Base-by-base conservation (phyloP, 2,329 filamentous ascomycete species). In the Fusarium begoniae region DNA sequence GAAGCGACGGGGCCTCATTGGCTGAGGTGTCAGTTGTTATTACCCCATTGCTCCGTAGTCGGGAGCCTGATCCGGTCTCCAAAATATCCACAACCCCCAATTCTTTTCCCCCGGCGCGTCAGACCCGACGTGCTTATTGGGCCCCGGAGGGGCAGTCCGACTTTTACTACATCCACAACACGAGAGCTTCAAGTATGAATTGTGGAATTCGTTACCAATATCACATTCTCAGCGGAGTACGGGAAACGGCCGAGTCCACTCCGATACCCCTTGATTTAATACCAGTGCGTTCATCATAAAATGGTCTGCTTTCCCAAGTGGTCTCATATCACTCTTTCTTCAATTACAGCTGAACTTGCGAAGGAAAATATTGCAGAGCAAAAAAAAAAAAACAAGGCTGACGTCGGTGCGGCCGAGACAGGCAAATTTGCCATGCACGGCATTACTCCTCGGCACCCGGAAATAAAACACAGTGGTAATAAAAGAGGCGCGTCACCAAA, bases 11-110 rank as follows among this genome's bases (percentile, higher is more conserved):
- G 10, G 12, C 8, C 5, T 60, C 6, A 57, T 55, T 69, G 54
- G 55, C 20, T 40, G 53, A 48, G 57, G 41, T n/a, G 54, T 41
- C 53, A 57, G 66, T 63, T 71, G 50, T 55, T 28, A 74, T 73
- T 72, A 72, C 62, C 70, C 69, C 58, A 60, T 73, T 55, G 41
- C 26, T 56, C 48, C 54, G 56, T 44, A 70, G 60, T 57, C 57
- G 63, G 69, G 56, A 63, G 41, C 40, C 40, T 41, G 37, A 26
- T 47, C 69, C 69, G 63, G 47, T 72, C 57, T 63, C 58, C 65
- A 56, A 69, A 69, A 57, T 43, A 65, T 57, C 63, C 35, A 63
- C 63, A 67, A 51, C 41, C 47, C 32, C 32, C 32, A 35, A 35
- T 35, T 35, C 14, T 35, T 35, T 35, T 15, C 14, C 32, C 14